phyloP scores from a whole-genome alignment of 345 rosid genomes.

The Ceriops zippeliana region DNA sequence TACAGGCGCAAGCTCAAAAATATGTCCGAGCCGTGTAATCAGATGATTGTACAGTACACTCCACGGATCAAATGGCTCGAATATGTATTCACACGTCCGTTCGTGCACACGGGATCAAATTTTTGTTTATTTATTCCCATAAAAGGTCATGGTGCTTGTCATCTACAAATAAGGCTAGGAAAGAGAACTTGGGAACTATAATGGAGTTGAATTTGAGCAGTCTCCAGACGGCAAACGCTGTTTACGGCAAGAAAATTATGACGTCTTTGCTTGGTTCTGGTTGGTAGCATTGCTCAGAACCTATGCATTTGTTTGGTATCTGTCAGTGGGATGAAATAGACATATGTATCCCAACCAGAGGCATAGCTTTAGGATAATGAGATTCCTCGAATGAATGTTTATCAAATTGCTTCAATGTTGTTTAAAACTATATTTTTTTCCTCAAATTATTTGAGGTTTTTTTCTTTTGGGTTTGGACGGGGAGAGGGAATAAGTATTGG shows the following conservation, averaged over 20 bases:
- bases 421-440: background rate
- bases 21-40: too few species aligned
- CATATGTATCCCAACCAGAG: background rate
- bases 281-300: background rate
- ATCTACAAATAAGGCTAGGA: constrained; percentile 21
- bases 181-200: constrained; percentile 15
- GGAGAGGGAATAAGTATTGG: too few species aligned
- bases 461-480: too few species aligned
- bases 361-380: background rate
- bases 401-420: too few species aligned
- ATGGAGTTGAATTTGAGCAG: constrained; percentile 11
- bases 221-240: constrained; percentile 38
- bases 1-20: too few species aligned
- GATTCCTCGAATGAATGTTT: background rate
- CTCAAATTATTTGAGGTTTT: too few species aligned
- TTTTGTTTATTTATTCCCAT: constrained; percentile 19
- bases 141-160: constrained; percentile 23
- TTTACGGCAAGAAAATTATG: background rate
- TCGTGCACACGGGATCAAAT: too few species aligned
- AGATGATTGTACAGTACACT: too few species aligned
- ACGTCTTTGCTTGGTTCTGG: constrained; percentile 11
- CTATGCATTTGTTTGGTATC: background rate
- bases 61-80: too few species aligned
- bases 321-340: background rate
- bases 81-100: too few species aligned